Conservation (phyloP, 805 yeast genomes). For the Candida tibetensis region DNA sequence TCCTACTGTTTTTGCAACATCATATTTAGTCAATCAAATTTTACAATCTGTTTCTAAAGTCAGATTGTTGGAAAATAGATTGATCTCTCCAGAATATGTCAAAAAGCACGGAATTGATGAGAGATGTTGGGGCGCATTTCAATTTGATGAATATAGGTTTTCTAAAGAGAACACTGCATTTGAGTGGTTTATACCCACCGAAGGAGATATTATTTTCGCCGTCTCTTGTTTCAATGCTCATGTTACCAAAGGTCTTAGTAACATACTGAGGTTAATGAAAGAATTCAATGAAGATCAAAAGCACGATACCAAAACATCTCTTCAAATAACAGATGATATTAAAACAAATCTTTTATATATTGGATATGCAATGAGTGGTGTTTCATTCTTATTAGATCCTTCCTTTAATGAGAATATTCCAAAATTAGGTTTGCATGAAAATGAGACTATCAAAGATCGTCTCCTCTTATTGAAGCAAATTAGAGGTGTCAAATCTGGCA, state of each 20-base stretch:
- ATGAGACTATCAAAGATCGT: slow-evolving; percentile 34
- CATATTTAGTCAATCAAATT: slow-evolving; percentile 65
- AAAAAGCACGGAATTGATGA: slow-evolving; percentile 39
- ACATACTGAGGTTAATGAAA: slow-evolving; percentile 38
- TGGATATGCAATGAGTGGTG: slow-evolving; percentile 64
- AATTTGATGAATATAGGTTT: slow-evolving; percentile 53
- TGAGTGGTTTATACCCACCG: slow-evolving; percentile 73
- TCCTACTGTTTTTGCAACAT: slow-evolving; percentile 58
- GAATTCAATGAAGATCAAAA: slow-evolving; percentile 15
- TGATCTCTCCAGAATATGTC: slow-evolving; percentile 47
- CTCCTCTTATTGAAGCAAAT: slow-evolving; percentile 32
- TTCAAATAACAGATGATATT: slow-evolving; percentile 49
- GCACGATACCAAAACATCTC: slow-evolving; percentile 13
- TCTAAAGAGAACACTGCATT: slow-evolving; percentile 49
- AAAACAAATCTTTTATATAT: slow-evolving; percentile 54
- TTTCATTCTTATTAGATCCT: slow-evolving; percentile 71
- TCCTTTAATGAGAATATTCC: slow-evolving; percentile 52
- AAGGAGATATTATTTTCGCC: slow-evolving; percentile 57
- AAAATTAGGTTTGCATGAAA: slow-evolving; percentile 27
- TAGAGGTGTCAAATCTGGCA: slow-evolving; percentile 21
- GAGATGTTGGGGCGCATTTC: slow-evolving; percentile 74
- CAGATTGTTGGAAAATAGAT: slow-evolving; percentile 53
- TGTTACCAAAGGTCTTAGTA: slow-evolving; percentile 40
- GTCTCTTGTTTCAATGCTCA: slow-evolving; percentile 54
- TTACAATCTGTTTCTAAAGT: slow-evolving; percentile 62